phyloP scores from a whole-genome alignment of 179 eudicot genomes.

The Heliamphora pulchella region DNA sequence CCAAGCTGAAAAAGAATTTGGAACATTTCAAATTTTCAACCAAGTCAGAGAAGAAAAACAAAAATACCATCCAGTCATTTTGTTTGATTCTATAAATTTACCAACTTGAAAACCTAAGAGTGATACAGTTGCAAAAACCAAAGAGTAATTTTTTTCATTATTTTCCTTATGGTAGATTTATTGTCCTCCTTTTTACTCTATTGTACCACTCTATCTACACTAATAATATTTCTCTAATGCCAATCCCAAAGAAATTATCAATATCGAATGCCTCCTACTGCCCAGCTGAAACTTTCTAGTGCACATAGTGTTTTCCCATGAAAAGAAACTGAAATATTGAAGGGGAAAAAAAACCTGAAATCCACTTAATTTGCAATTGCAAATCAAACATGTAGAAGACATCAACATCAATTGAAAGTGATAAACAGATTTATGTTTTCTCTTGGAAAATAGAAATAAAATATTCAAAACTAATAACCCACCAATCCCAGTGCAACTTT shows the following conservation, averaged over 20 bases:
- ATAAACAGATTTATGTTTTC: not conserved
- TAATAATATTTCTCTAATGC: not conserved
- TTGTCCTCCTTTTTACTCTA: not conserved
- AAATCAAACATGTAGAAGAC: not conserved
- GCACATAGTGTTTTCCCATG: not conserved
- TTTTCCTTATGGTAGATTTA: not conserved
- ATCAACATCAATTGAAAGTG: not conserved
- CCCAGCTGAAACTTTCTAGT: not conserved
- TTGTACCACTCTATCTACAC: not conserved
- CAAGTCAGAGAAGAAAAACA: not conserved
- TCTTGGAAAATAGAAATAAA: not conserved
- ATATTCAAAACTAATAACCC: not conserved
- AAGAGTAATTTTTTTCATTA: not conserved
- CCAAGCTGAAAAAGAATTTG: not conserved
- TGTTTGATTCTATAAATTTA: not conserved
- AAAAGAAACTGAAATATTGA: not conserved
- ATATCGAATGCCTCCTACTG: not conserved
- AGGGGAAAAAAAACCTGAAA: not conserved
- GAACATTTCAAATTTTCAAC: not conserved
- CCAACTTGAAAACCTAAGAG: not conserved
- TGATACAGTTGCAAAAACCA: slow-evolving; percentile 3
- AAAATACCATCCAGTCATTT: not conserved
- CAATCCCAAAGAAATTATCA: not conserved
- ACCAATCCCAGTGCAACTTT: not conserved
- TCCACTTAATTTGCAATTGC: not conserved